Conservation (phyloP, 2,329 filamentous ascomycete genomes). For the Neonectria hederae region DNA sequence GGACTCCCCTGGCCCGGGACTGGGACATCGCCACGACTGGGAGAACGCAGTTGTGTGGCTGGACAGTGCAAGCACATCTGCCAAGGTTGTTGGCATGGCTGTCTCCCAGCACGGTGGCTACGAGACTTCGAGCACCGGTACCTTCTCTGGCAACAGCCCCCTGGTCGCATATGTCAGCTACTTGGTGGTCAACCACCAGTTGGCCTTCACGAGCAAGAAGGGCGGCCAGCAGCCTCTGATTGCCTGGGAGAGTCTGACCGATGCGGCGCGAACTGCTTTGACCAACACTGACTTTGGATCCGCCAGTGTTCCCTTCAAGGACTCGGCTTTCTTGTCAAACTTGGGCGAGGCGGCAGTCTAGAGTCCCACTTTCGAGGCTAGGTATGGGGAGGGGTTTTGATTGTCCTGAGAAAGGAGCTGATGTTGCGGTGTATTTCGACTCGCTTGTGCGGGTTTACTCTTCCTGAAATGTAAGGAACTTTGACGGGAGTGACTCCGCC, state of each 20-base stretch:
- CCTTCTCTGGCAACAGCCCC: slow-evolving; percentile 41
- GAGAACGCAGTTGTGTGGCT: slow-evolving; percentile 42
- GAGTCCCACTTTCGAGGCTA: neutral
- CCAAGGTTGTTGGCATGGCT: slow-evolving; percentile 46
- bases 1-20: slow-evolving; percentile 44
- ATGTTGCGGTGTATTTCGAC: neutral
- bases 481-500: neutral
- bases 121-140: slow-evolving; percentile 40
- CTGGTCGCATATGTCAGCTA: slow-evolving; percentile 48
- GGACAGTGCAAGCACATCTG: slow-evolving; percentile 38
- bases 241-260: slow-evolving; percentile 55
- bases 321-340: slow-evolving; percentile 40
- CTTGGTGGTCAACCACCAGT: slow-evolving; percentile 48
- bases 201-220: slow-evolving; percentile 47
- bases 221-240: slow-evolving; percentile 55
- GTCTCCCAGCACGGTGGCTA: slow-evolving; percentile 52
- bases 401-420: neutral
- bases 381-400: too few species aligned
- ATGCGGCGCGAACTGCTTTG: slow-evolving; percentile 50
- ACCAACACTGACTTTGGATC: slow-evolving; percentile 53
- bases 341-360: slow-evolving; percentile 33
- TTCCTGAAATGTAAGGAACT: neutral
- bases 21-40: slow-evolving; percentile 46
- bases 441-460: neutral
- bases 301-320: slow-evolving; percentile 55